Percentiles rank a stretch among this genome's conserved stretches.
Evolutionary conservation across 1,284 basidiomycete genomes (phyloP).

Genomic region (Cryptococcus sp.): DNA sequence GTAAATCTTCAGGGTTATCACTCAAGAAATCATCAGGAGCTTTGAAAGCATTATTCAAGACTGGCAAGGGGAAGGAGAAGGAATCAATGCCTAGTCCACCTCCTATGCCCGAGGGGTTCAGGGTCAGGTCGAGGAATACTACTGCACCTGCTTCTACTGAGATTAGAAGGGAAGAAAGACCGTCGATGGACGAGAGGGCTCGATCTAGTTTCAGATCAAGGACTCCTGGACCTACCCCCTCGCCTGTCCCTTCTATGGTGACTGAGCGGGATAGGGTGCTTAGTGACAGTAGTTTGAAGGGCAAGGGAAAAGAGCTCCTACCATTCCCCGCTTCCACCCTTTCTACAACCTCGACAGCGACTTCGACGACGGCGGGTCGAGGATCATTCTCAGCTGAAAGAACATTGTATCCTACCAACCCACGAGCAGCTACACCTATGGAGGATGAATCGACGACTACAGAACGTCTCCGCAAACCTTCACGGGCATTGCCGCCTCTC

Average conservation of each 20-base stretch:
- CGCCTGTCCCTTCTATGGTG: conserved; percentile 1
- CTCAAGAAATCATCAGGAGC: conserved; percentile 46
- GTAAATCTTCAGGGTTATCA: conserved; percentile 29
- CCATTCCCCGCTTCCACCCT: neutral
- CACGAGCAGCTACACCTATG: conserved; percentile 6
- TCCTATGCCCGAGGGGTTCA: conserved; percentile 1
- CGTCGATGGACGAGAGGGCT: neutral
- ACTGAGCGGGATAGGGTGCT: neutral
- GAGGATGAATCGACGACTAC: neutral
- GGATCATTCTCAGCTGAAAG: conserved; percentile 16
- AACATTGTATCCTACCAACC: conserved; percentile 19
- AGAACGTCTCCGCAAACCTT: conserved; percentile 1
- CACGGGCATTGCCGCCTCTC: conserved; percentile 8
- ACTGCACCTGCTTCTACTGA: neutral
- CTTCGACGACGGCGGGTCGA: neutral
- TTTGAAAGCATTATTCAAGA: conserved; percentile 44
- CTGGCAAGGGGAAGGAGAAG: conserved; percentile 49
- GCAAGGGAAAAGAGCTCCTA: neutral
- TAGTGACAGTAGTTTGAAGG: neutral
- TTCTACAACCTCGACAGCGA: neutral
- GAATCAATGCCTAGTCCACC: conserved; percentile 29
- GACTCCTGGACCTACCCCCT: neutral
- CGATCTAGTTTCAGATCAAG: conserved; percentile 4
- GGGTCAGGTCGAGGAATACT: conserved; percentile 6
- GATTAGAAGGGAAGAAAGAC: neutral